phyloP scores from a whole-genome alignment of 1,139 yeast genomes.

The Blastobotrys capitulatus region DNA sequence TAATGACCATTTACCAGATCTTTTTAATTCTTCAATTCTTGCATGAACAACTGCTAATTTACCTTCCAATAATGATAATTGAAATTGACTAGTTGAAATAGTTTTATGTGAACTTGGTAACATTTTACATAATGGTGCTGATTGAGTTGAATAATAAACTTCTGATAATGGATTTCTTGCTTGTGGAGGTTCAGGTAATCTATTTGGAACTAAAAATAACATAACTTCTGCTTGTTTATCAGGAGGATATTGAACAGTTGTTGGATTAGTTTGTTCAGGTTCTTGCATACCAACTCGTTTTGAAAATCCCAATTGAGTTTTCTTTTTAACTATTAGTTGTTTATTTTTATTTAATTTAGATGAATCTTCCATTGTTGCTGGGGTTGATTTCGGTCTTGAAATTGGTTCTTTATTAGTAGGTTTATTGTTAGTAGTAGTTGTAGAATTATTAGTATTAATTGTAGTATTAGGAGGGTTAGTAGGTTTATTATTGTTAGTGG shows the following conservation, averaged over 20 bases:
- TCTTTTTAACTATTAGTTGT: not conserved
- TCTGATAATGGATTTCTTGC: constrained; percentile 61
- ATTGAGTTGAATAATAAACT: constrained; percentile 78
- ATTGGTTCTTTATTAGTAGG: not conserved
- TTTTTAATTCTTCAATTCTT: constrained; percentile 84
- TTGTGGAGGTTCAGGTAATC: constrained; percentile 33
- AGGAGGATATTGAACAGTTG: constrained; percentile 14
- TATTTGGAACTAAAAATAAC: constrained; percentile 33
- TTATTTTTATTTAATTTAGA: not conserved
- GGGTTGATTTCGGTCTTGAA: constrained; percentile 7
- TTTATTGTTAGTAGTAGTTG: not conserved
- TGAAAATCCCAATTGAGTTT: not conserved
- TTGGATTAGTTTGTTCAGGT: constrained; percentile 14
- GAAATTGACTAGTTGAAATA: constrained; percentile 77
- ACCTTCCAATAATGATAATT: constrained; percentile 84
- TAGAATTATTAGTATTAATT: not conserved
- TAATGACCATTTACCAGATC: constrained; percentile 86
- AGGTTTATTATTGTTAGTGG: not conserved
- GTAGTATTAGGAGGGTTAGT: not conserved
- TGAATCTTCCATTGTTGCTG: constrained; percentile 3
- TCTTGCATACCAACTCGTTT: constrained; percentile 1
- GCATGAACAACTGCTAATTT: constrained; percentile 88
- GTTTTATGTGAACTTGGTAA: constrained; percentile 84
- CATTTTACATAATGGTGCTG: constrained; percentile 74
- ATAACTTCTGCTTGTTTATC: constrained; percentile 25